Evolutionary conservation across 2,329 filamentous ascomycete species (phyloP), one percentile per base, ranked within the genome.

Genomic region (Diplodia seriata): DNA sequence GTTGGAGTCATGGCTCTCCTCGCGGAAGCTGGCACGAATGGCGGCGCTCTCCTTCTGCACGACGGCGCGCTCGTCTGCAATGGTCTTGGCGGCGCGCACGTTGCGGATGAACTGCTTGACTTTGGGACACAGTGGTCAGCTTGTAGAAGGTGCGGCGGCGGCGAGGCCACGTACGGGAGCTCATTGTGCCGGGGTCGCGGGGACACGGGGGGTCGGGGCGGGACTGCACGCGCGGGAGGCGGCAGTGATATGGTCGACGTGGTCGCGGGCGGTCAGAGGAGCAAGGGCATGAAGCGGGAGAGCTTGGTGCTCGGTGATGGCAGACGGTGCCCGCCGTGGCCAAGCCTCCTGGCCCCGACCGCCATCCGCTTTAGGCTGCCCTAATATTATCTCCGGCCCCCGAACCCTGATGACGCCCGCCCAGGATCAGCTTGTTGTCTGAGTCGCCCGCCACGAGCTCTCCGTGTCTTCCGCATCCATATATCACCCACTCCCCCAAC

Each of bases 51-150:
- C 95, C 82, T 99, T 99, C 77, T 98, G 95, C 71, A 99, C 96
- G 68, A 99, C 95, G 64, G 95, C 94, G 78, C 95, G 90, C 84
- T 99, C 95, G 82, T 99, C 95, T 79, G 96, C 96, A 78, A 99
- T 97, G 43, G 95, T 99, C 85, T 99, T 99, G 70, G 95, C 93
- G 70, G 95, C 94, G 79, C 95, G 93, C 78, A 99, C 95, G 83
- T 97, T 98, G 79, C 95, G 94, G 82, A 99, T 99, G 83, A 99
- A 99, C 84, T 98, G 95, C 85, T 99, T 99, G 80, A 99, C 95
- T 98, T 61, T 70, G 67, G 69, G 72, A 43, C 47, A 61, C 55
- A 23, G 38, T 31, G 66, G 65, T 68, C 51, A 68, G 66, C 66
- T n/a, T 68, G 71, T 69, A 69, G 55, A 68, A 4, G 69, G 71